A percentile compares a stretch with the other conserved stretches of the same genome.
These are phyloP conservation scores for Pestalotiopsis sp. DNA, from an alignment of 2,329 filamentous ascomycete genomes.

Conservation along the genomic window DNA sequence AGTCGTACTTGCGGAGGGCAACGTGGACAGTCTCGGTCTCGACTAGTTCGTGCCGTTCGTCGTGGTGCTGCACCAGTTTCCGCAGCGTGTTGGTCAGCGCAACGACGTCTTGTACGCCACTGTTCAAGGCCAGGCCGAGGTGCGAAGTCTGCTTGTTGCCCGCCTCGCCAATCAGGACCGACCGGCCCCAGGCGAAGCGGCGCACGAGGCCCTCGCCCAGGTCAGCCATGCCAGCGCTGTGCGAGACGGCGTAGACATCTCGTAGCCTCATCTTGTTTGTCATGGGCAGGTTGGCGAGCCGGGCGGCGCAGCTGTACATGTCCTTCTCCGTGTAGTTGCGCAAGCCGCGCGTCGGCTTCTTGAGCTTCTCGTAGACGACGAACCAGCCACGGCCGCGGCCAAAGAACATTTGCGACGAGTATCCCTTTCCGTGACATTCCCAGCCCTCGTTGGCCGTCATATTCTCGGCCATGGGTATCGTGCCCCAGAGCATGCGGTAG, in stretches of 20 bases:
- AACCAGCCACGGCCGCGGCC: conserved; percentile 6
- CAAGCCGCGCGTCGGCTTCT: neutral
- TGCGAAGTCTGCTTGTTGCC: neutral
- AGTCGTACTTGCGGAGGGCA: neutral
- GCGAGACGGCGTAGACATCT: conserved; percentile 1
- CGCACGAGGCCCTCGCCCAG: conserved; percentile 2
- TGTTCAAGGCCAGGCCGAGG: neutral
- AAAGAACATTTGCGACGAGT: conserved; percentile 9
- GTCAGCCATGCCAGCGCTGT: neutral
- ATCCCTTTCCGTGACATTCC: neutral
- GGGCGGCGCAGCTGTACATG: neutral
- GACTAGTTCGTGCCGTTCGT: neutral
- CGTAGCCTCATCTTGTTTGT: neutral
- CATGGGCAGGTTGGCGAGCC: neutral
- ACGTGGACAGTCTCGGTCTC: neutral
- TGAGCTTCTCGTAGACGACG: conserved; percentile 6
- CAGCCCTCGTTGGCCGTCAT: neutral
- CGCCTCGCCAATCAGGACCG: neutral
- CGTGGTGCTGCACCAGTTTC: neutral
- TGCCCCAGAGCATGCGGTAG: neutral
- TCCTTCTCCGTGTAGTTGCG: neutral
- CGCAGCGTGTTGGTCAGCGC: neutral
- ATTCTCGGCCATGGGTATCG: neutral
- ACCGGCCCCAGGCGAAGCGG: neutral
- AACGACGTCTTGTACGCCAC: conserved; percentile 3